Base-by-base conservation (phyloP, 805 yeast genomes). In the Dipodascus geniculatus region DNA sequence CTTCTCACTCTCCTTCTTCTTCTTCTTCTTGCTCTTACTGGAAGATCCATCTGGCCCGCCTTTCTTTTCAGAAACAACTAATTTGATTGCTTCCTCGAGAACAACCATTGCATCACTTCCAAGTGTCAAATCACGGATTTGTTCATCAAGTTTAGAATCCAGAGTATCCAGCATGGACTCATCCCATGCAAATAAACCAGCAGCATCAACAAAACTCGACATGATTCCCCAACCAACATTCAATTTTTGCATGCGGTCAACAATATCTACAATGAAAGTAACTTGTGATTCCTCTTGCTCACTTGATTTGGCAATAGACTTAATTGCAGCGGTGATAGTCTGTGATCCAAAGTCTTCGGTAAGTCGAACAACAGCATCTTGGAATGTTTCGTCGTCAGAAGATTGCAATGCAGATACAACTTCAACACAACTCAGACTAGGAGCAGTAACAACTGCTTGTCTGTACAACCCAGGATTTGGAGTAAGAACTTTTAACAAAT, bases 371-470 rank as follows among this genome's bases (percentile, higher is more conserved):
- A 88, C 78, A 3, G 83, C 73, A 61, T 85, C 95, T 52, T 74
- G 72, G 62, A 85, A 83, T 44, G 85, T 76, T 24, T 80, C 87
- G 49, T 78, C 82, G 14, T 72, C 68, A 54, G 80, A 72, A 23
- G 31, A 22, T 16, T 47, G 31, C 51, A 89, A 72, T 55, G 85
- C 88, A 4, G 68, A 65, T 42, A 87, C 69, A 23, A 90, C 71
- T 55, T 86, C 95, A 3, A 67, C 66, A 49, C 85, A 74, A 6
- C 85, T 75, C 42, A 89, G 68, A 54, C 82, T 81, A 3, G 86
- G 83, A 56, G 93, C 85, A 0, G 93, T 82, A 14, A 83, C 85
- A 51, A 88, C 78, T 1, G 95, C 91, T 66, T 86, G 96, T 68
- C 88, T 80, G 66, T 84, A 75, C 54, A 89, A 73, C 56, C 85